Evolutionary conservation across 108 stramenopile genomes (phyloP).

Genomic region (Conticribra guillardii): DNA sequence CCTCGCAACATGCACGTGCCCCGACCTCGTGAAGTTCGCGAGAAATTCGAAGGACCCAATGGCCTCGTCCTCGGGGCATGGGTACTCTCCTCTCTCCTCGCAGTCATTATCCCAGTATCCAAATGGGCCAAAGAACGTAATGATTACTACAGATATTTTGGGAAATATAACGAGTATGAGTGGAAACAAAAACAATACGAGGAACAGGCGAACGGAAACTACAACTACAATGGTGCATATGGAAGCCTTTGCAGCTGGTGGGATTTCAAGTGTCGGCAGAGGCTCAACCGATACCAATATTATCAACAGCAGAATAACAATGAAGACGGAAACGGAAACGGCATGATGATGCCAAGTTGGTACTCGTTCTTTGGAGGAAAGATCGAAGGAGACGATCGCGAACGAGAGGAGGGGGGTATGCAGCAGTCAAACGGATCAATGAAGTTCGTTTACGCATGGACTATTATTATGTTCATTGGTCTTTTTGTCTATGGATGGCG

Average conservation of each 20-base stretch:
- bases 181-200: conserved; percentile 53
- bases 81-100: conserved; percentile 35
- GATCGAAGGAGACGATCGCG: conserved; percentile 35
- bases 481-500: conserved; percentile 51
- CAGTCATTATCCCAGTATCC: conserved; percentile 48
- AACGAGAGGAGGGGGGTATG: conserved; percentile 45
- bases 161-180: conserved; percentile 50
- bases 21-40: not conserved
- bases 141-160: conserved; percentile 41
- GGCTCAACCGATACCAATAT: conserved; percentile 16
- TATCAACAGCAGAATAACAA: conserved; percentile 25
- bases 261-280: conserved; percentile 47
- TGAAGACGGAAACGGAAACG: conserved; percentile 18
- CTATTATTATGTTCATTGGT: conserved; percentile 57
- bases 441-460: conserved; percentile 62
- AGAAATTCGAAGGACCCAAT: conserved; percentile 15
- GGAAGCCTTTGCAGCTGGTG: conserved; percentile 47
- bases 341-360: conserved; percentile 44
- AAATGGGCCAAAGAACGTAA: conserved; percentile 44
- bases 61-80: conserved; percentile 20
- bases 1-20: conserved; percentile 11
- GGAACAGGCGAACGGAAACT: conserved; percentile 42
- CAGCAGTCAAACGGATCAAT: conserved; percentile 23
- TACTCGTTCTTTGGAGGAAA: conserved; percentile 53
- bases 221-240: conserved; percentile 24